Evolutionary conservation across 2,329 filamentous ascomycete species (phyloP).

Genomic region (Curvularia hawaiiensis): DNA sequence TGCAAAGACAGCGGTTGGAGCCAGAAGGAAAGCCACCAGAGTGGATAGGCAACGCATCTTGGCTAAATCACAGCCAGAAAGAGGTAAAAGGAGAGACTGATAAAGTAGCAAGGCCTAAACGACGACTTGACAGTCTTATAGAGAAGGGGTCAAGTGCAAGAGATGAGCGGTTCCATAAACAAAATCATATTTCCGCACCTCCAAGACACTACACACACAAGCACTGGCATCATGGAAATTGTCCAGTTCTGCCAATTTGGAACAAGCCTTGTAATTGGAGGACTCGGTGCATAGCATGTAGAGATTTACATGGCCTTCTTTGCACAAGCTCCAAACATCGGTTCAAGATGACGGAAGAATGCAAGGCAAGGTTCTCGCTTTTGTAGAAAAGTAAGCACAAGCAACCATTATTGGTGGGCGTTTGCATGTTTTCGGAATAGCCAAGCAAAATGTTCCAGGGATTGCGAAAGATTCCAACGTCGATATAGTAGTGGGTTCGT

Average conservation of each 20-base stretch:
- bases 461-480: background rate
- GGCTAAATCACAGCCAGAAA: background rate
- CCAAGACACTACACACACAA: background rate
- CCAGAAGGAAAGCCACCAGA: conserved; percentile 24
- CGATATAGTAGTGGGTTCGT: background rate
- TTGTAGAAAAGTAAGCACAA: background rate
- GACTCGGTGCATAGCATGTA: background rate
- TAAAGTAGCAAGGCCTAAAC: background rate
- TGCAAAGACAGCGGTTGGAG: conserved; percentile 42
- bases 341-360: background rate
- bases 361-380: background rate
- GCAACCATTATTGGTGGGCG: background rate
- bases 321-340: background rate
- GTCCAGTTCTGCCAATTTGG: background rate
- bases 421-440: background rate
- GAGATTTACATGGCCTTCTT: background rate
- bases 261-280: background rate
- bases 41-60: conserved; percentile 24
- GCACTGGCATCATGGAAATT: background rate
- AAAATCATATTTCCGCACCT: background rate
- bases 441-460: background rate
- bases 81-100: background rate
- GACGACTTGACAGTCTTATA: background rate
- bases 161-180: background rate
- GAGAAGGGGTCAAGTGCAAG: background rate